Base-by-base conservation (phyloP, 345 rosid genomes). In the Cardiospermum halicacabum region DNA sequence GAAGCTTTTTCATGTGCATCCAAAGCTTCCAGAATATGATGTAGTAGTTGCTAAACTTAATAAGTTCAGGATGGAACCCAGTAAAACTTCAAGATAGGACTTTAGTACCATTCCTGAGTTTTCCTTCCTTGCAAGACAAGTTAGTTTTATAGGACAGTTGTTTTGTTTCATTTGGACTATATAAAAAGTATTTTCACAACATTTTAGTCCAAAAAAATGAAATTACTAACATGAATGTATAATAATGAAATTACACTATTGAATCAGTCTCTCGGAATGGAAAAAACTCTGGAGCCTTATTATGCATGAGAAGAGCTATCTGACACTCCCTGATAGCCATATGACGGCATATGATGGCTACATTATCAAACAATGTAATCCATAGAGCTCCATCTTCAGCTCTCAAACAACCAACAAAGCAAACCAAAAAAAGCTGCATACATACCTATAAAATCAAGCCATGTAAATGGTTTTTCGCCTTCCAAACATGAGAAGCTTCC, bases 401-500 rank as follows among this genome's bases (percentile, higher is more conserved):
- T 37, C 63, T 65, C 11, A 59, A 64, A 55, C 19, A 61, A 59
- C 56, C 66, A 5, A 27, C 11, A 53, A 64, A 24, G 39, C 58
- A 32, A 47, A 62, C 32, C 62, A 54, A 32, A 49, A 27, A 4
- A 74, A 59, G 67, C 60, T 21, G 67, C 58, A 54, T 36, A 37
- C 32, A 63, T 19, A 21, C 36, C 45, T 16, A 25, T 53, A 57
- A 36, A 28, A 55, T 72, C 79, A 75, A 49, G 39, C 42, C 1
- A 59, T 66, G 37, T 65, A 12, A 74, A 69, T 36, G 54, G 42
- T 60, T 59, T 68, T 80, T 78, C 80, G 88, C 78, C 84, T 73
- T 59, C 96, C 96, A 31, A 94, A 89, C 76, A 91, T 66, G 42
- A 94, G 95, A 56, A 94, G 95, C 89, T 85, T 94, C 69, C 95